Percentiles rank a stretch among this genome's conserved stretches.
These are phyloP conservation scores for Neurospora sp. DNA, from an alignment of 495 filamentous ascomycete genomes.

Conservation along the genomic window DNA sequence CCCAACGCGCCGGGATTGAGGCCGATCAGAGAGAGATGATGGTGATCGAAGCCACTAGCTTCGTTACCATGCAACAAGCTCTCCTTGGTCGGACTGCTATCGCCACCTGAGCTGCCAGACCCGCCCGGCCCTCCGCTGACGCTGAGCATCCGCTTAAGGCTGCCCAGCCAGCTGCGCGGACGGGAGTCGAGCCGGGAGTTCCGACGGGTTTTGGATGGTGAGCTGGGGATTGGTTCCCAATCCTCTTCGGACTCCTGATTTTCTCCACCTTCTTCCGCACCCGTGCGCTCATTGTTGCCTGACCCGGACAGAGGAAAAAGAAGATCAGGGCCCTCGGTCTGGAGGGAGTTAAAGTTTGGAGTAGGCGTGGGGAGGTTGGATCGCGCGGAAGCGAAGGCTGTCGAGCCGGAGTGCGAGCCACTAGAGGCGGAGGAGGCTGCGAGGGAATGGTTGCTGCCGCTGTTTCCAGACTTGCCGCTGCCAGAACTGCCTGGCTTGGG, in stretches of 20 bases:
- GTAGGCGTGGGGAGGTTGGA: background rate
- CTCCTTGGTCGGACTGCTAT: constrained; percentile 13
- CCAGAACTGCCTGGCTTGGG: constrained; percentile 9
- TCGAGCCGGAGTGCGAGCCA: background rate
- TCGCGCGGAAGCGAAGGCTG: background rate
- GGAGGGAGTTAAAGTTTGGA: background rate
- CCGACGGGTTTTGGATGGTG: background rate
- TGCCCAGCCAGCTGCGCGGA: constrained; percentile 38
- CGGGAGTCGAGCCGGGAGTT: background rate
- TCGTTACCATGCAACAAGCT: constrained; percentile 13
- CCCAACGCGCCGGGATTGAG: background rate
- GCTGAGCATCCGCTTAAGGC: constrained; percentile 34
- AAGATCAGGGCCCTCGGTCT: background rate
- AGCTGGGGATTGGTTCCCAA: background rate
- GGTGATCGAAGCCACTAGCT: background rate
- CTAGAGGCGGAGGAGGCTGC: background rate
- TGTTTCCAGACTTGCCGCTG: constrained; percentile 10
- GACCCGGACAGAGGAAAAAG: background rate
- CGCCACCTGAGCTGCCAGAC: constrained; percentile 7
- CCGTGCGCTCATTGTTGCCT: background rate
- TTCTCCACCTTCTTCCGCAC: background rate
- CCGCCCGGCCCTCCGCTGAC: constrained; percentile 11
- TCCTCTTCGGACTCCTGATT: background rate
- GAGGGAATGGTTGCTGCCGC: constrained; percentile 20
- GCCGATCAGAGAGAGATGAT: background rate